A percentile compares a stretch with the other conserved stretches of the same genome.
phyloP scores from a whole-genome alignment of 352 stramenopile genomes.

The Globisporangium irregulare region DNA sequence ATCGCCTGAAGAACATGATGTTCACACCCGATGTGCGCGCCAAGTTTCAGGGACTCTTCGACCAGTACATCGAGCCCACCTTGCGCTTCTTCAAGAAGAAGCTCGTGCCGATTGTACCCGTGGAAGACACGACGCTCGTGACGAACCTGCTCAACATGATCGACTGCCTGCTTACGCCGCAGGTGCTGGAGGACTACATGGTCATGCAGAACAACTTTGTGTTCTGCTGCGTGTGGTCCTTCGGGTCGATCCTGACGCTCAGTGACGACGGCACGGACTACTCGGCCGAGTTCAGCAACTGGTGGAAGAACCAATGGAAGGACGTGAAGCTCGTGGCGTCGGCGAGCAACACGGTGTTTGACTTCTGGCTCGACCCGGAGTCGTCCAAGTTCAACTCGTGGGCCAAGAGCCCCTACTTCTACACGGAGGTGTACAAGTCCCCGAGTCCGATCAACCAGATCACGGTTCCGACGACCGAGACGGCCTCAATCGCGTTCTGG shows the following conservation, averaged over 20 bases:
- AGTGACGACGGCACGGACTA: conserved; percentile 95
- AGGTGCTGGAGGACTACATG: conserved; percentile 70
- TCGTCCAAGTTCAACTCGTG: conserved; percentile 92
- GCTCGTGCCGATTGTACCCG: conserved; percentile 86
- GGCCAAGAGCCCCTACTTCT: conserved; percentile 95
- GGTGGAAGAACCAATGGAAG: conserved; percentile 95
- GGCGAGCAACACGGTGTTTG: conserved; percentile 95
- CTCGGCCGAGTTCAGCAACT: conserved; percentile 93
- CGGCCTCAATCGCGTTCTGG: conserved; percentile 94
- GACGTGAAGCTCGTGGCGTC: conserved; percentile 93
- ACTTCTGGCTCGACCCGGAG: conserved; percentile 96
- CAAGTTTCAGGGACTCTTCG: conserved; percentile 88
- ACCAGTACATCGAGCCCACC: conserved; percentile 91
- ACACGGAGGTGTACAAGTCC: conserved; percentile 85
- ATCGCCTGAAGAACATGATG: conserved; percentile 70
- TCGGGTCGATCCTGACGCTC: conserved; percentile 91
- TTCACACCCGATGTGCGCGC: conserved; percentile 71
- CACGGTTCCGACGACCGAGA: conserved; percentile 94
- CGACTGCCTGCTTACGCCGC: conserved; percentile 84
- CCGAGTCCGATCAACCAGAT: conserved; percentile 88
- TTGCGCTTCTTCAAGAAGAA: conserved; percentile 94
- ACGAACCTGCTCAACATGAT: conserved; percentile 94
- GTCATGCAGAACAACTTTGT: conserved; percentile 93
- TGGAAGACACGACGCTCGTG: conserved; percentile 93
- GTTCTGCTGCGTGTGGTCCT: conserved; percentile 95